Base-by-base conservation (phyloP, 2,329 filamentous ascomycete genomes). In the Dactylellina leptospora region DNA sequence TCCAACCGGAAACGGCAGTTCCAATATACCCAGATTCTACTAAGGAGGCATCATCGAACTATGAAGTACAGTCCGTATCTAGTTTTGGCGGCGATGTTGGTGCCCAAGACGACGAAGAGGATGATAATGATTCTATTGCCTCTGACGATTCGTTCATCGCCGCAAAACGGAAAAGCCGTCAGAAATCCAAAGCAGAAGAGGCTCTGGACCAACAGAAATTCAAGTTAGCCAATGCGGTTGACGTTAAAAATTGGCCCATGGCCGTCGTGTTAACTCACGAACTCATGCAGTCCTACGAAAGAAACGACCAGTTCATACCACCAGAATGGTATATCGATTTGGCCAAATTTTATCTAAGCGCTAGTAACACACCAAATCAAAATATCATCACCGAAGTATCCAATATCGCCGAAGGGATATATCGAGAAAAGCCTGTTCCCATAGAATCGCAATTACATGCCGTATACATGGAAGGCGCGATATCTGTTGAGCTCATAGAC, bases 261-360 rank as follows among this genome's bases (percentile, higher is more conserved):
- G 56, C 56, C n/a, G 18, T 42, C 3, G 22, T n/a, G 1, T 4
- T 30, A 3, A 16, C 38, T n/a, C 10, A 22, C 13, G 6, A 42
- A n/a, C 36, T 51, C 5, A 30, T 51, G 4, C 3, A 13, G 0
- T 38, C 22, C 1, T 8, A 23, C 2, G 56, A 61, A 42, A 13
- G 20, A 2, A 23, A 10, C 6, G 22, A 22, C 2, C 13, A 42
- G 5, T 9, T 1, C 1, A 33, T 42, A 11, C 56, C 56, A 1
- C 5, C 13, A 5, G 22, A 61, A 51, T 61, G 44, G 56, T 50
- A 61, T 30, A 23, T 61, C 6, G 56, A 60, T 20, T 9, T 60
- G 6, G 22, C 48, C 3, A 40, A 42, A 20, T 40, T 61, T 4
- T 13, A 33, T 1, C 2, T 61, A 11, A 20, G 11, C 0, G 44